phyloP scores from a whole-genome alignment of 176 grass and related monocot genomes.

The Lolium perenne region DNA sequence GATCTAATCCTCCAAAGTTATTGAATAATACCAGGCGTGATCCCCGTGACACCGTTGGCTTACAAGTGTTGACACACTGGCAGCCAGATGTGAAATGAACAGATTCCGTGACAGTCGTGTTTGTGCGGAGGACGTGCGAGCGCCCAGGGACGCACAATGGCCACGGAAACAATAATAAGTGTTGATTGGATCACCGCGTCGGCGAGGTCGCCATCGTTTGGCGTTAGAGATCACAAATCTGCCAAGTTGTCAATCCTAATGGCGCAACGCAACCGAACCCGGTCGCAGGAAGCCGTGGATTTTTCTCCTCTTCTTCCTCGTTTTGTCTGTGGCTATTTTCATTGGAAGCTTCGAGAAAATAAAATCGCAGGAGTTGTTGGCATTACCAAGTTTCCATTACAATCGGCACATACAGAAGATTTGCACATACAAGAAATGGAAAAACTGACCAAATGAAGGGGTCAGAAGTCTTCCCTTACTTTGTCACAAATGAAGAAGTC shows the following conservation, averaged over 20 bases:
- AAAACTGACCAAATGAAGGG: not conserved
- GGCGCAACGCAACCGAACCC: not conserved
- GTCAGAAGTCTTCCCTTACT: not conserved
- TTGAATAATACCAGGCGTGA: not conserved
- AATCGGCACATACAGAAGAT: not conserved
- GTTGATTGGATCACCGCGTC: slow-evolving; percentile 26
- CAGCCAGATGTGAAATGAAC: not conserved
- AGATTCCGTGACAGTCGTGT: not conserved
- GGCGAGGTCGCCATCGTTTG: slow-evolving; percentile 15
- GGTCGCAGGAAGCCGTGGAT: not conserved
- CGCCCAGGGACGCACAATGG: not conserved
- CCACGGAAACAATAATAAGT: not conserved
- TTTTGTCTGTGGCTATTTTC: not conserved
- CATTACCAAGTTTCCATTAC: not conserved
- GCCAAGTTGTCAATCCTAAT: slow-evolving; percentile 23
- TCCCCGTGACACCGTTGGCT: not conserved
- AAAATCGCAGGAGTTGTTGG: not conserved
- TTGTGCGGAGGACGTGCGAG: slow-evolving; percentile 8
- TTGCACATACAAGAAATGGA: not conserved
- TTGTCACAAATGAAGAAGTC: not conserved
- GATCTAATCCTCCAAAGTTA: not conserved
- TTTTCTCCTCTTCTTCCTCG: not conserved
- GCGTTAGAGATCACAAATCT: not conserved
- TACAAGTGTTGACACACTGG: slow-evolving; percentile 19
- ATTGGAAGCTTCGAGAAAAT: not conserved